Evolutionary conservation across 495 filamentous ascomycete genomes (phyloP), one percentile per base, ranked within the genome.

Genomic region (Glonium stellatum): DNA sequence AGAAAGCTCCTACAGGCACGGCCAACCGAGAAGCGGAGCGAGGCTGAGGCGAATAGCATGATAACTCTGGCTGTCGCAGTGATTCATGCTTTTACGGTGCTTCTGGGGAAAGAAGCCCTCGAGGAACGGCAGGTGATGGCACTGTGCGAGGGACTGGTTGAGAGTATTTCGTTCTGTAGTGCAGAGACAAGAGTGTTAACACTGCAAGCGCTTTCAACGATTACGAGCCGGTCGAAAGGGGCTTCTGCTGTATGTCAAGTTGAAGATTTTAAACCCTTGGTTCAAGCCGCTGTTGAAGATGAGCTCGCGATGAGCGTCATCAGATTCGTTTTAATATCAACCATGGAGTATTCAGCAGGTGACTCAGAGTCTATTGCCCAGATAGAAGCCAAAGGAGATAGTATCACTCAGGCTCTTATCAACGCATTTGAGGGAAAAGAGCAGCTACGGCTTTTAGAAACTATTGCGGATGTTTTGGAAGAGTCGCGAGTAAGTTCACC

Each of bases 1-100:
- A 46, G 18, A 11, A 18, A 22, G 22, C 22, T 57, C 12, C 55
- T 57, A n/a, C 36, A 49, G 15, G 36, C 55, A 12, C 64, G 70
- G 50, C 59, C 67, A 23, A 76, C 71, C 54, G 65, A 73, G 23
- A 70, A 74, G 54, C 68, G 70, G 58, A 70, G 61, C 34, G 65
- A 67, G 25, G 60, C 66, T 2, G 73, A 80, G 57, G 71, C 79
- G 4, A 77, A 72, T 51, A 77, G 80, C 55, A 84, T 87, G 82
- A 72, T 85, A 2, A 81, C 81, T 59, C 66, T 87, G 13, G 82
- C 82, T 1, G 79, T 86, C 6, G 73, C 78, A 23, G 75, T 88
- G 6, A 65, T 85, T 5, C 79, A 84, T 60, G 81, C 81, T 0
- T 87, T 87, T 50, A 68, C 77, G 11, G 69, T 73, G 4, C 64